Percentiles rank a stretch among this genome's conserved stretches.
These are phyloP conservation scores for Albifimbria verrucaria DNA, from an alignment of 2,329 filamentous ascomycete species.

Conservation along the genomic window DNA sequence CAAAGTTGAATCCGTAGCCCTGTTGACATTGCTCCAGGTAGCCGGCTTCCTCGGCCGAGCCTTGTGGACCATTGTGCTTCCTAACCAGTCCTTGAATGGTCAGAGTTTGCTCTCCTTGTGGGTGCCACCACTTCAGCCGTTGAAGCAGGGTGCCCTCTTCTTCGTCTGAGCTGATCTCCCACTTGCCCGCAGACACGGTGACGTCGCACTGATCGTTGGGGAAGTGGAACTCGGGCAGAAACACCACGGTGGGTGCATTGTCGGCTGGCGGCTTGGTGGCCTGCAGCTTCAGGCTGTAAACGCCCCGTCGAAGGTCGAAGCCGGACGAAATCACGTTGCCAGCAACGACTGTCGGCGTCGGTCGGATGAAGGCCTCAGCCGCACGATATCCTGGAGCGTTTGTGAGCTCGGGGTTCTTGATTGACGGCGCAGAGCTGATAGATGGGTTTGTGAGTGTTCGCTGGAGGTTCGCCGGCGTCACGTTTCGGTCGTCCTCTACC, in stretches of 20 bases:
- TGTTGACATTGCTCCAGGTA: slow-evolving; percentile 70
- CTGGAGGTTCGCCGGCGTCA: slow-evolving; percentile 75
- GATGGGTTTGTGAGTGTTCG: slow-evolving; percentile 65
- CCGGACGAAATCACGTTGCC: slow-evolving; percentile 69
- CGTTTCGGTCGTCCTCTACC: slow-evolving; percentile 49
- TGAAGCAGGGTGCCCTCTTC: slow-evolving; percentile 68
- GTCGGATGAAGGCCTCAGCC: slow-evolving; percentile 88
- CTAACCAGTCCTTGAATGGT: slow-evolving; percentile 71
- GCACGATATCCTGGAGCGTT: slow-evolving; percentile 75
- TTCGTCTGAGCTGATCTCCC: slow-evolving; percentile 76
- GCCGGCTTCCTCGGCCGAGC: slow-evolving; percentile 67
- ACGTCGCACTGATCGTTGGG: slow-evolving; percentile 70
- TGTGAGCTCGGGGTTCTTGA: slow-evolving; percentile 54
- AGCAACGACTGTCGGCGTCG: slow-evolving; percentile 71
- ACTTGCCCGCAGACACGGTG: slow-evolving; percentile 80
- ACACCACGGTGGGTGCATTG: slow-evolving; percentile 73
- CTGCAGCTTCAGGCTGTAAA: slow-evolving; percentile 69
- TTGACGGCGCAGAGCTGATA: slow-evolving; percentile 56
- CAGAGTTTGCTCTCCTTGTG: slow-evolving; percentile 76
- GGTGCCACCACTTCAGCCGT: slow-evolving; percentile 88
- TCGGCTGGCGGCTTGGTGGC: slow-evolving; percentile 57
- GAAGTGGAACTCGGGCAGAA: slow-evolving; percentile 90
- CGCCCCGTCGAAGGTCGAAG: slow-evolving; percentile 79
- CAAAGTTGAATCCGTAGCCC: slow-evolving; percentile 41
- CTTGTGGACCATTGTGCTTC: slow-evolving; percentile 54